Conservation (phyloP, 1,284 basidiomycete species). For the Phenoliferia sp. region DNA sequence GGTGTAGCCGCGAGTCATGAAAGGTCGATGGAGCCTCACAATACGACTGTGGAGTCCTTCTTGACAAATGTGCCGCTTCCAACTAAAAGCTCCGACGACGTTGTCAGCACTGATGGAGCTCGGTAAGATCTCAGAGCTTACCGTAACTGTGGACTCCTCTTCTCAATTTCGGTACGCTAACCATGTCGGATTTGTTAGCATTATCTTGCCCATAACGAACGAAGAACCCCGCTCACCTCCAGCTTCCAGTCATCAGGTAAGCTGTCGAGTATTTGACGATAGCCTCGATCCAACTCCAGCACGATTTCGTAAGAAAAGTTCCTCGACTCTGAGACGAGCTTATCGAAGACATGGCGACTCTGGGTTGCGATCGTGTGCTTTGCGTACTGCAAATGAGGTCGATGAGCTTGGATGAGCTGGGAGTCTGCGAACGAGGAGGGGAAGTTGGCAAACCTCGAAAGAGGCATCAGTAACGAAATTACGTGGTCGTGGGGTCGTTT, state of each 20-base stretch:
- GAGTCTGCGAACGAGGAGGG: no score
- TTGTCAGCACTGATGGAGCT: neutral
- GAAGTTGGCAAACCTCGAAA: no score
- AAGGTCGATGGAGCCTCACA: conserved; percentile 31
- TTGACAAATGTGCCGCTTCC: conserved; percentile 16
- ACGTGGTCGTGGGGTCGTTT: neutral
- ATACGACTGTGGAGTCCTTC: conserved; percentile 15
- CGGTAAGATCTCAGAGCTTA: neutral
- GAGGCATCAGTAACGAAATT: conserved; percentile 19
- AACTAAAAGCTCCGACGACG: neutral
- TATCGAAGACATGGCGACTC: conserved; percentile 10
- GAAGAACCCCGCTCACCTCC: neutral
- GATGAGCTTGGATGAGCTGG: conserved; percentile 8
- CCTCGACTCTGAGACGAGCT: conserved; percentile 7
- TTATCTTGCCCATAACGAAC: neutral
- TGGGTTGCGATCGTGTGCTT: neutral
- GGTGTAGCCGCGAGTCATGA: conserved; percentile 28
- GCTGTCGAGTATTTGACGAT: conserved; percentile 8
- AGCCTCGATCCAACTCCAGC: conserved; percentile 19
- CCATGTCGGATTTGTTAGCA: neutral
- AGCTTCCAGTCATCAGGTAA: neutral
- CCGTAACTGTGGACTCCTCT: neutral
- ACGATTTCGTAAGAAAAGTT: conserved; percentile 19
- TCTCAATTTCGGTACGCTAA: neutral
- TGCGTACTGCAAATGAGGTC: conserved; percentile 4